Evolutionary conservation across 768 basidiomycete species (phyloP).

Genomic region (Lanmaoa pseudosensibilis): DNA sequence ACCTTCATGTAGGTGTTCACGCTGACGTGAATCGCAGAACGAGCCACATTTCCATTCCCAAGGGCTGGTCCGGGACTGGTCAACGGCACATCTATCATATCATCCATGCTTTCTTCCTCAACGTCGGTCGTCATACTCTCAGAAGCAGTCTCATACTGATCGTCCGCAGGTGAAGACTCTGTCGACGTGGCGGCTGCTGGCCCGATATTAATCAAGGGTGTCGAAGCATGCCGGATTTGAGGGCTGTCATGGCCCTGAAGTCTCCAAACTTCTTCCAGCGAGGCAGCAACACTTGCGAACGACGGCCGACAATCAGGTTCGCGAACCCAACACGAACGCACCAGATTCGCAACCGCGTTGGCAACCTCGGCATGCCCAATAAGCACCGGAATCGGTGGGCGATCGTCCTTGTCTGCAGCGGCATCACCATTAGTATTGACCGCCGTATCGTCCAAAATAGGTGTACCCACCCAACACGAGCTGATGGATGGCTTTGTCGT

Average conservation of each 20-base stretch:
- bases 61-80: conserved; percentile 16
- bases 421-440: conserved; percentile 19
- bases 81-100: conserved; percentile 18
- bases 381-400: conserved; percentile 47
- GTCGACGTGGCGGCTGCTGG: not conserved
- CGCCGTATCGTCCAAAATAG: not conserved
- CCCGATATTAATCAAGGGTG: not conserved
- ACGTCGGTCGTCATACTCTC: conserved; percentile 25
- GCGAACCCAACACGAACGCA: conserved; percentile 57
- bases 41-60: not conserved
- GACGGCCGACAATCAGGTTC: conserved; percentile 51
- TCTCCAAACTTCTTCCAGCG: conserved; percentile 46
- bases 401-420: conserved; percentile 46
- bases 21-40: not conserved
- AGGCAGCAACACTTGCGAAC: conserved; percentile 49
- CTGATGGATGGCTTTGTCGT: conserved; percentile 51
- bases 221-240: not conserved
- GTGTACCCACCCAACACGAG: conserved; percentile 48
- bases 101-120: conserved; percentile 9
- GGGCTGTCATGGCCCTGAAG: conserved; percentile 30
- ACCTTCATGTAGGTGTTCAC: conserved; percentile 25
- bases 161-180: conserved; percentile 23
- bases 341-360: conserved; percentile 40
- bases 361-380: conserved; percentile 35
- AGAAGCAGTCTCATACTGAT: conserved; percentile 28